phyloP scores from a whole-genome alignment of 306 rosid species.

The Gastrolobium villosum region DNA sequence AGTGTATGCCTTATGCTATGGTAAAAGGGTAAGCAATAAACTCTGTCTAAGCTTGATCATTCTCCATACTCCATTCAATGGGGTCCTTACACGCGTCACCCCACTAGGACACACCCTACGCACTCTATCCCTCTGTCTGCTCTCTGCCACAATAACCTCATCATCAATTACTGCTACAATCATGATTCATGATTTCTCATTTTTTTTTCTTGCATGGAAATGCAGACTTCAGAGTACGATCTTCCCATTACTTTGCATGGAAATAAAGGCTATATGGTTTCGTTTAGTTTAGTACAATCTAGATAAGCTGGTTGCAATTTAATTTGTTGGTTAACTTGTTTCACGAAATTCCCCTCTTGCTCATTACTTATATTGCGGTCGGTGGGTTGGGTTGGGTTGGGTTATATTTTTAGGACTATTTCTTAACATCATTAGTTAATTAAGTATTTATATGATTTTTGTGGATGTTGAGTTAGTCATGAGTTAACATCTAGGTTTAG shows the following conservation, averaged over 20 bases:
- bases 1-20: constrained; percentile 28
- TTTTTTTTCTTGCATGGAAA: constrained; percentile 45
- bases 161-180: constrained; percentile 47
- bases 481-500: not conserved
- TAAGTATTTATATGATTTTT: not conserved
- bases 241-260: constrained; percentile 41
- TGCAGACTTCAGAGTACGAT: constrained; percentile 41
- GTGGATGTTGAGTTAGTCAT: too few relatives aligned
- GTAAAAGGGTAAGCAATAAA: constrained; percentile 4
- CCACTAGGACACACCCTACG: constrained; percentile 9
- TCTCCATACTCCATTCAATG: constrained; percentile 43
- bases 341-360: not conserved
- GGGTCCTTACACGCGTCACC: constrained; percentile 53
- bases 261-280: constrained; percentile 4
- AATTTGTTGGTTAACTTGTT: not conserved
- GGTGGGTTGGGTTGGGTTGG: too few relatives aligned
- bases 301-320: not conserved
- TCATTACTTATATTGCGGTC: not conserved
- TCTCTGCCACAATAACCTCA: constrained; percentile 33
- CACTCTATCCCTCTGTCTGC: constrained; percentile 2
- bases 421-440: not conserved
- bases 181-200: constrained; percentile 44
- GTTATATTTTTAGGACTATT: not conserved
- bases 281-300: constrained; percentile 26
- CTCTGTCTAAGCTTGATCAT: constrained; percentile 15